Evolutionary conservation across 129 eudicot species (phyloP).

Genomic region (Tanacetum coccineum): DNA sequence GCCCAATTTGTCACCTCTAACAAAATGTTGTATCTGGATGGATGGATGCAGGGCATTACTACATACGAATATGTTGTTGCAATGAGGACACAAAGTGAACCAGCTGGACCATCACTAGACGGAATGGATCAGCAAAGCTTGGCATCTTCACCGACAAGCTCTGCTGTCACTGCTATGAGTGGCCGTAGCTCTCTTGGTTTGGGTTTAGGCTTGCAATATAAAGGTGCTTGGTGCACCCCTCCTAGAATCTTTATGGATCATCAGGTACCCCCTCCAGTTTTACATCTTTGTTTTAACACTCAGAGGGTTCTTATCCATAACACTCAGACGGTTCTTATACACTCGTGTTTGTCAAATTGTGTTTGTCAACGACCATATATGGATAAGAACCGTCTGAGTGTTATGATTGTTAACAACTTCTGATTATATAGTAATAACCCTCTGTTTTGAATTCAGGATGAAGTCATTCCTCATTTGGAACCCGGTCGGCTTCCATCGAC

Average conservation of each 20-base stretch:
- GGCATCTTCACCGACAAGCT: conserved; percentile 84
- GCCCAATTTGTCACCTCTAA: background rate
- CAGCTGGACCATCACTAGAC: conserved; percentile 76
- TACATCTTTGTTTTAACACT: background rate
- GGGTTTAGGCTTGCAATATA: conserved; percentile 65
- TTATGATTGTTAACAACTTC: background rate
- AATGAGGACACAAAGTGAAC: conserved; percentile 84
- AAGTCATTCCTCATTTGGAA: conserved; percentile 75
- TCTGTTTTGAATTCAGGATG: conserved; percentile 51
- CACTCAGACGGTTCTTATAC: too few species aligned
- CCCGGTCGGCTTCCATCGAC: conserved; percentile 86
- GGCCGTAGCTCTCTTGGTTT: conserved; percentile 75
- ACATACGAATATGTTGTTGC: conserved; percentile 96
- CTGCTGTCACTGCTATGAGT: conserved; percentile 81
- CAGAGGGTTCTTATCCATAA: too few species aligned
- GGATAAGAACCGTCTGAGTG: too few species aligned
- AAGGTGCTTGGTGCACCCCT: conserved; percentile 98
- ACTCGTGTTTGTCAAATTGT: too few species aligned
- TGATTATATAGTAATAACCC: background rate
- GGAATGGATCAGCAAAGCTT: conserved; percentile 76
- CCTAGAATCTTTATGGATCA: conserved; percentile 93
- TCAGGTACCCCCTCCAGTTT: conserved; percentile 46
- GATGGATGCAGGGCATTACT: conserved; percentile 70
- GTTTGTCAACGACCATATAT: background rate
- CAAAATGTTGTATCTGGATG: background rate